Evolutionary conservation across 2,329 filamentous ascomycete genomes (phyloP).

Genomic region (Helicocarpus griseus): DNA sequence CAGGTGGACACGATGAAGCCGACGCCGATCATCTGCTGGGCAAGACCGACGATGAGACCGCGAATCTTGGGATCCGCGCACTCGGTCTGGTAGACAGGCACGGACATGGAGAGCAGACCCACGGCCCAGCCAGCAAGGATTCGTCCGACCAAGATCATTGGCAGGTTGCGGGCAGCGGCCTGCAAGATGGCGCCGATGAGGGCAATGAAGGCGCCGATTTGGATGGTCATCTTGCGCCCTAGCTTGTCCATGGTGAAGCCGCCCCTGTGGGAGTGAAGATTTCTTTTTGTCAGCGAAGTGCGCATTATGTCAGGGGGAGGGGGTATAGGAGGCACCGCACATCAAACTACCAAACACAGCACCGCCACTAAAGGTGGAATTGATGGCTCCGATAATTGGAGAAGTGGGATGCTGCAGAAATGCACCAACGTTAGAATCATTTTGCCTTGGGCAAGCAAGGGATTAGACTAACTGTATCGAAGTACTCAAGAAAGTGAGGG

Average conservation of each 20-base stretch:
- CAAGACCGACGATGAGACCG: conserved; percentile 37
- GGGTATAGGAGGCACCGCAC: no score
- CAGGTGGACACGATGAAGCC: conserved; percentile 36
- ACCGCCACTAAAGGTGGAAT: conserved; percentile 53
- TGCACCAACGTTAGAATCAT: no score
- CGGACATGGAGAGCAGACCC: conserved; percentile 39
- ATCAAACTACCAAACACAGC: conserved; percentile 14
- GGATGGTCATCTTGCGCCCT: conserved; percentile 50
- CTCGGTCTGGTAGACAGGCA: conserved; percentile 56
- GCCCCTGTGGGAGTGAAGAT: no score
- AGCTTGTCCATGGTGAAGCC: no score
- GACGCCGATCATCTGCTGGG: conserved; percentile 37
- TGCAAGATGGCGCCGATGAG: conserved; percentile 51
- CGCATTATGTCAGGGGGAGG: no score
- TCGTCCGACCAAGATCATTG: conserved; percentile 50
- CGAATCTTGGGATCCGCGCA: conserved; percentile 50
- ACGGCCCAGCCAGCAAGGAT: conserved; percentile 41
- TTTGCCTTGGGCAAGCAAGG: no score
- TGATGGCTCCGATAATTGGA: conserved; percentile 51
- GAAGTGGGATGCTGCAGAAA: no score
- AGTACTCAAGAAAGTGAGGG: conserved; percentile 47
- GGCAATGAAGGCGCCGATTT: conserved; percentile 50
- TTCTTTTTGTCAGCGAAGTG: no score
- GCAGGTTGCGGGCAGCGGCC: conserved; percentile 44
- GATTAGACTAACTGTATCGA: no score